These are phyloP conservation scores for Hypomyces rosellus DNA, from an alignment of 2,329 filamentous ascomycete genomes.

Conservation along the genomic window DNA sequence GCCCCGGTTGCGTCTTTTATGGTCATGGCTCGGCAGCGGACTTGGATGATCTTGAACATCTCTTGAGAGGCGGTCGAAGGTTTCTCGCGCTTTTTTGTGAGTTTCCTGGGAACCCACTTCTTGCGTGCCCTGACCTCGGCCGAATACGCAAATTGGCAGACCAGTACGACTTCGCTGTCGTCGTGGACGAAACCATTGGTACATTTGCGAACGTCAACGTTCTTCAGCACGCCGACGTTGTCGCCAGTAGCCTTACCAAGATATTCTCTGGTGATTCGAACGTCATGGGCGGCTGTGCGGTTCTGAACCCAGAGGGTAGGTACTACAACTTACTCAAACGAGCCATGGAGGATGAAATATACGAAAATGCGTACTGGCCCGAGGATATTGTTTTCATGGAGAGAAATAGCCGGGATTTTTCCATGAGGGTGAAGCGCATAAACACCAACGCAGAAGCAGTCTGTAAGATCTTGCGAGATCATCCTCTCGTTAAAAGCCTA, in stretches of 20 bases:
- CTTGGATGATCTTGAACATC: constrained; percentile 72
- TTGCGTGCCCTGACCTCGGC: constrained; percentile 75
- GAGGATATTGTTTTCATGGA: constrained; percentile 95
- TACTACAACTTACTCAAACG: constrained; percentile 66
- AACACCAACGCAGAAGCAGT: constrained; percentile 82
- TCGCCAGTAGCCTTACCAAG: constrained; percentile 93
- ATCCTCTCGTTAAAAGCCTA: constrained; percentile 62
- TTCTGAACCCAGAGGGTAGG: constrained; percentile 58
- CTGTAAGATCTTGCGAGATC: constrained; percentile 60
- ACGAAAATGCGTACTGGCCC: constrained; percentile 88
- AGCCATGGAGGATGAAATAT: constrained; percentile 52
- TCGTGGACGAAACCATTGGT: constrained; percentile 93
- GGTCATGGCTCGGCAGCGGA: constrained; percentile 72
- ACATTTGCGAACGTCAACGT: constrained; percentile 96
- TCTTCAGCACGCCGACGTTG: constrained; percentile 79
- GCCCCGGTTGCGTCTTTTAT: constrained; percentile 82
- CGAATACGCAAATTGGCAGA: constrained; percentile 78
- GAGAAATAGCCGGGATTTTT: constrained; percentile 90
- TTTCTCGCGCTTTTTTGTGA: constrained; percentile 87
- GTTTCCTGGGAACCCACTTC: constrained; percentile 86
- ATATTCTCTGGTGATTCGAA: constrained; percentile 97
- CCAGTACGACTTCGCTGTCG: constrained; percentile 78
- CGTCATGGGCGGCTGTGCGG: constrained; percentile 84
- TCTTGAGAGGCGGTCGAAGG: constrained; percentile 64
- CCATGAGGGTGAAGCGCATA: constrained; percentile 72